These are phyloP conservation scores for Juglanconis sp. DNA, from an alignment of 2,329 filamentous ascomycete species.

Conservation along the genomic window DNA sequence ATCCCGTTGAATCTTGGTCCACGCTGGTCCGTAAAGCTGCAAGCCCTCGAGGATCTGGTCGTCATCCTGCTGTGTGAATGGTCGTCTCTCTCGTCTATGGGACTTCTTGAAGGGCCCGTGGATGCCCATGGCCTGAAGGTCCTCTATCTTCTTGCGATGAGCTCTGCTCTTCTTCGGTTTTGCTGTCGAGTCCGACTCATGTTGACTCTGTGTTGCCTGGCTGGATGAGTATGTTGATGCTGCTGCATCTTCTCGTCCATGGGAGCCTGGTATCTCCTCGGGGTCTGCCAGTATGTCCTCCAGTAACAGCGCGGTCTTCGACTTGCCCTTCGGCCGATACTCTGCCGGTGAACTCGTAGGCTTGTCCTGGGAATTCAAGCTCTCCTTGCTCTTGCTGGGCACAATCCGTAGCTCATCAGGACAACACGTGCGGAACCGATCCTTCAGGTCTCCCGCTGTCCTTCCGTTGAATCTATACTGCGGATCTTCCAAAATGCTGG, in stretches of 20 bases:
- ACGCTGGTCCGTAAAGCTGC: conserved; percentile 57
- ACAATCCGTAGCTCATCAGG: conserved; percentile 54
- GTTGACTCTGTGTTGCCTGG: conserved; percentile 14
- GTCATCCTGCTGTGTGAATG: conserved; percentile 63
- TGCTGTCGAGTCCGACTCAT: conserved; percentile 30
- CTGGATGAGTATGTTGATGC: conserved; percentile 3
- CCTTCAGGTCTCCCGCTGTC: conserved; percentile 61
- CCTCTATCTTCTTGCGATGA: conserved; percentile 42
- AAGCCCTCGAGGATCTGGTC: conserved; percentile 59
- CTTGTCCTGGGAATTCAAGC: conserved; percentile 11
- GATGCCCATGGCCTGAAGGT: conserved; percentile 53
- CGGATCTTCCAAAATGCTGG: conserved; percentile 58
- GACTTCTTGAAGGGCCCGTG: conserved; percentile 61
- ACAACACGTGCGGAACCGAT: conserved; percentile 64
- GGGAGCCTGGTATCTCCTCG: conserved; percentile 32
- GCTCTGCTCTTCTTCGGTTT: conserved; percentile 38
- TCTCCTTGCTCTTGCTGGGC: conserved; percentile 26
- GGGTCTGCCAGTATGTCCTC: conserved; percentile 55
- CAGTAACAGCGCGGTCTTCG: conserved; percentile 48
- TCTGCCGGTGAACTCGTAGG: conserved; percentile 5
- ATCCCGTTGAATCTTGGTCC: conserved; percentile 64
- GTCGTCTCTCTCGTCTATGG: conserved; percentile 54
- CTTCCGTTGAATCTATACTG: conserved; percentile 60
- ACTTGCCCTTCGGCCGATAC: conserved; percentile 30
- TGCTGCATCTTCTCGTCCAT: conserved; percentile 7